Conservation (phyloP, 176 grass and related monocot genomes). For the Raddia guianensis region DNA sequence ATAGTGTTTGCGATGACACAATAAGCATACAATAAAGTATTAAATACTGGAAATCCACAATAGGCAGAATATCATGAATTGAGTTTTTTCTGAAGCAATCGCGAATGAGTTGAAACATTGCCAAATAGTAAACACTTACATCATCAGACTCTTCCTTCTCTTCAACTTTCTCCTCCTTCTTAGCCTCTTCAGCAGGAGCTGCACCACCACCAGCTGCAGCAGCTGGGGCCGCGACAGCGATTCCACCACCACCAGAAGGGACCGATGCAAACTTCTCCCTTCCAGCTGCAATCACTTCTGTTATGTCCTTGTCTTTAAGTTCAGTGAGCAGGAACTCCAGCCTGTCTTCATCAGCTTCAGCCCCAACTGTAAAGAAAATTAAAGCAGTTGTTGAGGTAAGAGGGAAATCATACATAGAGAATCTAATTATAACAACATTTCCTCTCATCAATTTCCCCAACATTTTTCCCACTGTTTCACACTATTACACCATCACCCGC, state of each 20-base stretch:
- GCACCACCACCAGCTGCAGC: slow-evolving; percentile 55
- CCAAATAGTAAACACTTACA: slow-evolving; percentile 37
- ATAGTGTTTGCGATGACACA: not conserved
- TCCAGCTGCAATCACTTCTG: slow-evolving; percentile 70
- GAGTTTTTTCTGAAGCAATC: no score
- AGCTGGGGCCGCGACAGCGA: slow-evolving; percentile 50
- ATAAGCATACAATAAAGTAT: not conserved
- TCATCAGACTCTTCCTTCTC: slow-evolving; percentile 95
- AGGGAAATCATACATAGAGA: not conserved
- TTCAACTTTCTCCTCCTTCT: slow-evolving; percentile 90
- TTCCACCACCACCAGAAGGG: slow-evolving; percentile 62
- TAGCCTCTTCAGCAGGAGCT: slow-evolving; percentile 69
- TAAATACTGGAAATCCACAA: not conserved
- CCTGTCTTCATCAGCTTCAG: slow-evolving; percentile 58
- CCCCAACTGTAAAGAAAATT: slow-evolving; percentile 54
- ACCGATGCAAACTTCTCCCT: slow-evolving; percentile 85
- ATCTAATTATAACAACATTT: not conserved
- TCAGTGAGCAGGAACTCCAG: slow-evolving; percentile 65
- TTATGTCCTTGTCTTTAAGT: slow-evolving; percentile 70
- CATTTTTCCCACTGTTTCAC: not conserved
- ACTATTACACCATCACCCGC: not conserved
- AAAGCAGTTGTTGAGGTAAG: not conserved
- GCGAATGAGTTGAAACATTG: not conserved
- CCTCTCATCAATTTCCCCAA: not conserved
- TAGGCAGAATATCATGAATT: not conserved